A percentile compares a stretch with the other conserved stretches of the same genome.
Conservation (phyloP, 1,284 basidiomycete genomes). For the Stereum hirsutum region DNA sequence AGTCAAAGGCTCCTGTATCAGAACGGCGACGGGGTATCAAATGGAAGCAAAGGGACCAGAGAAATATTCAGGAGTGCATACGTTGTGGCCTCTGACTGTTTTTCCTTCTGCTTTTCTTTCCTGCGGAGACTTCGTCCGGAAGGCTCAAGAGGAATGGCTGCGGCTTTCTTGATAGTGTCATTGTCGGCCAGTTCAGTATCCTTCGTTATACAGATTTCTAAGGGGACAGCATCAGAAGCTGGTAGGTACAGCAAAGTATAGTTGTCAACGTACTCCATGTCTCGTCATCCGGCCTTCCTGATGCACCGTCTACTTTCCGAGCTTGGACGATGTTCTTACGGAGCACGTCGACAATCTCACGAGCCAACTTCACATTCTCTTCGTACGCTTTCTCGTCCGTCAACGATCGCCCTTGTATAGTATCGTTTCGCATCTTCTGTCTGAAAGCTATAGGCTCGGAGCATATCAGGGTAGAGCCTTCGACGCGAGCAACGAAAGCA, state of each 20-base stretch:
- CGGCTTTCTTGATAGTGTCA: constrained; percentile 52
- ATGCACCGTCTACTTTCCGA: constrained; percentile 25
- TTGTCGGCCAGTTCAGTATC: constrained; percentile 73
- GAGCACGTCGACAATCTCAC: constrained; percentile 58
- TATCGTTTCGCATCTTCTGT: constrained; percentile 49
- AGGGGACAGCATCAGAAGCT: constrained; percentile 1
- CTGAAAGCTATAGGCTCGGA: constrained; percentile 46
- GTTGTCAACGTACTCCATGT: constrained; percentile 42
- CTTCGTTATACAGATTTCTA: constrained; percentile 55
- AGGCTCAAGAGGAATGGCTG: constrained; percentile 22
- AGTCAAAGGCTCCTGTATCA: constrained; percentile 19
- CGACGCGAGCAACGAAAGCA: not conserved
- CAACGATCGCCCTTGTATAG: constrained; percentile 30
- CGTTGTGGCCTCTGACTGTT: not conserved
- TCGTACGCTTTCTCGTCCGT: constrained; percentile 40
- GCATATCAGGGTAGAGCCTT: not conserved
- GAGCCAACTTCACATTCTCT: constrained; percentile 43
- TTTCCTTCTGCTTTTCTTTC: constrained; percentile 19
- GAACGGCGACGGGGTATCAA: constrained; percentile 8
- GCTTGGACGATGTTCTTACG: constrained; percentile 70
- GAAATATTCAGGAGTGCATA: constrained; percentile 20
- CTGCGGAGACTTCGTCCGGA: constrained; percentile 37
- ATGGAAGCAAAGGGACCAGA: not conserved
- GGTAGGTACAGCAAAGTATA: not conserved
- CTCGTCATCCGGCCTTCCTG: constrained; percentile 26